Conservation (phyloP, 140 eudicot species). For the Cichorium intybus region DNA sequence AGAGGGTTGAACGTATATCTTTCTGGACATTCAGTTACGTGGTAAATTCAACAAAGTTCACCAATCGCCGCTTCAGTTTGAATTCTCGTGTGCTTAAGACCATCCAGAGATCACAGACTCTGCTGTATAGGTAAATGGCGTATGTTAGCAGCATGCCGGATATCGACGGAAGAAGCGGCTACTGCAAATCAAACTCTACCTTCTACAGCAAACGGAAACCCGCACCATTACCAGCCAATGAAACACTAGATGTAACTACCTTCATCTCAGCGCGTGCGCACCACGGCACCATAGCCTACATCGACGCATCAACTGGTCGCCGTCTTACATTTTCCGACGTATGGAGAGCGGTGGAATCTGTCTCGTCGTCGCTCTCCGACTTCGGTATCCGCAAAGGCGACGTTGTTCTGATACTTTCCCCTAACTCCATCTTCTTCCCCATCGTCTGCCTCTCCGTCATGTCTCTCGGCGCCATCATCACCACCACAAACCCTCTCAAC, state of each 20-base stretch:
- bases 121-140: constrained; percentile 7
- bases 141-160: constrained; percentile 28
- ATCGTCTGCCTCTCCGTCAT: constrained; percentile 76
- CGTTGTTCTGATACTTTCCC: constrained; percentile 78
- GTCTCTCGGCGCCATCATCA: constrained; percentile 92
- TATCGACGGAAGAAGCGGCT: constrained; percentile 56
- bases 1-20: neutral
- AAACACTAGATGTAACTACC: constrained; percentile 66
- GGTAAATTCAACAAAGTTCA: neutral
- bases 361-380: constrained; percentile 56
- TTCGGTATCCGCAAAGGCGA: constrained; percentile 66
- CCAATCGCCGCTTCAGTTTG: neutral
- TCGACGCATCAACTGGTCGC: constrained; percentile 82
- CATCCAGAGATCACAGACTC: neutral
- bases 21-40: neutral
- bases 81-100: too few relatives aligned
- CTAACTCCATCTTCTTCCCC: constrained; percentile 88
- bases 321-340: constrained; percentile 62
- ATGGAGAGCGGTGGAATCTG: constrained; percentile 80
- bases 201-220: constrained; percentile 90
- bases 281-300: constrained; percentile 65
- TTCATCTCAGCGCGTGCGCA: constrained; percentile 94
- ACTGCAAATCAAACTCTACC: constrained; percentile 57
- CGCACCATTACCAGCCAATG: constrained; percentile 52
- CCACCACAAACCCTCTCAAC: constrained; percentile 91